A percentile compares a stretch with the other conserved stretches of the same genome.
phyloP scores from a whole-genome alignment of 805 yeast species.

The Hanseniaspora lachancei region DNA sequence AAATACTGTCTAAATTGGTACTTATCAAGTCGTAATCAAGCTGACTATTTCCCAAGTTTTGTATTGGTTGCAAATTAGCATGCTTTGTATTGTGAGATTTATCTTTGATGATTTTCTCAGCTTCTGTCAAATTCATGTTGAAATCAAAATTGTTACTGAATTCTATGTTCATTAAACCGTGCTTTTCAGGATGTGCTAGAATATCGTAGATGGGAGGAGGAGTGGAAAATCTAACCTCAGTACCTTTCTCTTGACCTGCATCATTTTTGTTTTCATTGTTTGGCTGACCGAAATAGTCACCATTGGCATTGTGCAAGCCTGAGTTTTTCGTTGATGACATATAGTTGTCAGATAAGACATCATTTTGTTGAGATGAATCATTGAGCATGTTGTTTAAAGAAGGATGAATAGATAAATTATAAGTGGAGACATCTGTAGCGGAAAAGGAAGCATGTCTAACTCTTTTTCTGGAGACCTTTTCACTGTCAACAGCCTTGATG shows the following conservation, averaged over 20 bases:
- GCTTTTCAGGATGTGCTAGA: conserved; percentile 9
- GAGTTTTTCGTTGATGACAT: background rate
- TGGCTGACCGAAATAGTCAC: background rate
- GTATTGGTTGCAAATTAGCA: background rate
- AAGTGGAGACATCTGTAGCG: conserved; percentile 32
- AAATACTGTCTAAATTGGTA: conserved; percentile 10
- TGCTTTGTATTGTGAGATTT: background rate
- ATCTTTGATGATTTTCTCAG: conserved; percentile 11
- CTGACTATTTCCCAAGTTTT: conserved; percentile 4
- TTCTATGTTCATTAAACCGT: background rate
- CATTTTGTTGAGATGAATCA: background rate
- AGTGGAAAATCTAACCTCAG: conserved; percentile 12
- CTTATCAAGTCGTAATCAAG: conserved; percentile 5
- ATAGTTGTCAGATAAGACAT: background rate
- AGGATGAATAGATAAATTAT: conserved; percentile 16
- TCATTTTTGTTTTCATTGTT: background rate
- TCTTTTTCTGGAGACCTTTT: conserved; percentile 16
- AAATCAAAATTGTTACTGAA: background rate
- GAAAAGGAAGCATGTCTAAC: conserved; percentile 35
- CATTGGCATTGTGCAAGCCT: background rate
- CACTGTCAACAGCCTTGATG: background rate
- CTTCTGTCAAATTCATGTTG: background rate
- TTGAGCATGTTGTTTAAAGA: background rate
- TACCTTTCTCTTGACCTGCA: background rate
- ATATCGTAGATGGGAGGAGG: conserved; percentile 12